Conservation (phyloP, 2,329 filamentous ascomycete genomes). For the Thielaviopsis musarum region DNA sequence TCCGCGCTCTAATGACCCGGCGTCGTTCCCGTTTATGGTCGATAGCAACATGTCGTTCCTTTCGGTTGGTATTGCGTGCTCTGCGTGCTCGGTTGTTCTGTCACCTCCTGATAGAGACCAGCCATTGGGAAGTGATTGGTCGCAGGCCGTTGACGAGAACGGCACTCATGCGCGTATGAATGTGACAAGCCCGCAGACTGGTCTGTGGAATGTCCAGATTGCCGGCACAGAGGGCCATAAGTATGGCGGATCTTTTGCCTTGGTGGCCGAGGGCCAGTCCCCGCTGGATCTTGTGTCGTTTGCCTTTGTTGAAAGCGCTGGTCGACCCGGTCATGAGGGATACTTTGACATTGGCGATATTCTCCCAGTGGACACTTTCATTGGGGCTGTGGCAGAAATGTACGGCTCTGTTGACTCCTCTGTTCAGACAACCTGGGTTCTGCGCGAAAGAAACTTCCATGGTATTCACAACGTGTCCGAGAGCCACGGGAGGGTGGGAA, state of each 20-base stretch:
- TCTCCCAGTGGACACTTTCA: slow-evolving; percentile 1
- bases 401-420: slow-evolving; percentile 7
- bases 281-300: slow-evolving; percentile 9
- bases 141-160: slow-evolving; percentile 8
- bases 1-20: background rate
- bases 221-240: background rate
- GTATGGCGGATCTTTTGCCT: slow-evolving; percentile 4
- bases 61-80: slow-evolving; percentile 8
- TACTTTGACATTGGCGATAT: slow-evolving; percentile 11
- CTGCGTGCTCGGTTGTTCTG: slow-evolving; percentile 6
- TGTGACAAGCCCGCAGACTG: slow-evolving; percentile 6
- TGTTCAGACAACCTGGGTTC: slow-evolving; percentile 4
- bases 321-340: slow-evolving; percentile 11
- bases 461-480: background rate
- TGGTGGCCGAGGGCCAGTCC: slow-evolving; percentile 9
- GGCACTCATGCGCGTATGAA: slow-evolving; percentile 11
- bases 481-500: background rate
- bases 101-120: background rate
- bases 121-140: slow-evolving; percentile 3
- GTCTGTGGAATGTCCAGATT: slow-evolving; percentile 8
- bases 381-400: slow-evolving; percentile 10
- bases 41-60: slow-evolving; percentile 10
- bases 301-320: slow-evolving; percentile 11
- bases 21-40: slow-evolving; percentile 7
- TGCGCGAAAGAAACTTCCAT: slow-evolving; percentile 5